phyloP scores from a whole-genome alignment of 768 basidiomycete genomes.

The Glaciozyma antarctica region DNA sequence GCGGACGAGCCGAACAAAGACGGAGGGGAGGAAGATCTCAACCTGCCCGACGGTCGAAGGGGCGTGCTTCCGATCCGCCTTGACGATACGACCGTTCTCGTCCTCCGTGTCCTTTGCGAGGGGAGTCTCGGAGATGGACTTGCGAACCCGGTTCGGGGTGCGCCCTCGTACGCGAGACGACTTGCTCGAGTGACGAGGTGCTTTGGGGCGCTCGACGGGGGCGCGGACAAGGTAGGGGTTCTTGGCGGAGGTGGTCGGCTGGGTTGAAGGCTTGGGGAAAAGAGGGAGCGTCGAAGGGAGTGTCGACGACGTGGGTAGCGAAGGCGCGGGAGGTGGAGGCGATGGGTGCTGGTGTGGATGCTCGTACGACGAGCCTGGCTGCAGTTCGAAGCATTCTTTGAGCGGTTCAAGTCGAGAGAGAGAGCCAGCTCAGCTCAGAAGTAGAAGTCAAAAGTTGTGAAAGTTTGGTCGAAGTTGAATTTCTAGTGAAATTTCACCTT shows the following conservation, averaged over 20 bases:
- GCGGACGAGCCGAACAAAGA: slow-evolving; percentile 34
- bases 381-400: no score
- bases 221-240: slow-evolving; percentile 2
- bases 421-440: no score
- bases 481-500: no score
- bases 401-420: no score
- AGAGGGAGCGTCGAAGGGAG: not conserved
- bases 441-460: no score
- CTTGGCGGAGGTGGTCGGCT: not conserved
- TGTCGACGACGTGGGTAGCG: not conserved
- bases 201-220: slow-evolving; percentile 1
- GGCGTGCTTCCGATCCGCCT: not conserved
- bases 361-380: no score
- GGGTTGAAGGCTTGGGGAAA: not conserved
- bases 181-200: slow-evolving; percentile 10
- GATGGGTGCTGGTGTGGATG: not conserved
- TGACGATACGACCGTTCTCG: slow-evolving; percentile 2
- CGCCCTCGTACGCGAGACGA: slow-evolving; percentile 27
- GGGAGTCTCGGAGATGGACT: slow-evolving; percentile 8
- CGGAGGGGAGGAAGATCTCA: slow-evolving; percentile 31
- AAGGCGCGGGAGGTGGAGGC: not conserved
- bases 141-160: slow-evolving; percentile 8
- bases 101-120: slow-evolving; percentile 4
- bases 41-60: slow-evolving; percentile 12
- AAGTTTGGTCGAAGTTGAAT: no score